Evolutionary conservation across 2,329 filamentous ascomycete genomes (phyloP), one percentile per base, ranked within the genome.

Genomic region (Epichloe coenophiala): DNA sequence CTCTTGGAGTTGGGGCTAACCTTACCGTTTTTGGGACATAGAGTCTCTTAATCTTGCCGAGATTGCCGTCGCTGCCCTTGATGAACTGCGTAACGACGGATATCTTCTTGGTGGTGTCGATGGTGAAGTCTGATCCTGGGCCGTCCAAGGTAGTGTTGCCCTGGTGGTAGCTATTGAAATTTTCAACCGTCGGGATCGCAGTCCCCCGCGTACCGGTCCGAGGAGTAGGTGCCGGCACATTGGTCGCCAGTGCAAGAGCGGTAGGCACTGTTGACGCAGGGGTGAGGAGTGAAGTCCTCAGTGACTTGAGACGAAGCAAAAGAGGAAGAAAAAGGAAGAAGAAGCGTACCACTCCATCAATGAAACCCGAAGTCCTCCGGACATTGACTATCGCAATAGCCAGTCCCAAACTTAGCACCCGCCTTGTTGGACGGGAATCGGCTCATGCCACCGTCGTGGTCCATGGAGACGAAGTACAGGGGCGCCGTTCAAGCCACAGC

Each of bases 161-260:
- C 71, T 78, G 72, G 62, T 81, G 81, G 76, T 77, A 86, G 39
- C 74, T 63, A 74, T 84, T 84, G 74, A 82, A 84, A 64, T 21
- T 84, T 82, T 60, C 83, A 86, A 40, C 82, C 82, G 59, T 84
- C 80, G 54, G 80, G 78, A 63, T 86, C 83, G 63, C 83, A 86
- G 52, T 75, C 66, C 49, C 81, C 81, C 27, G 60, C 68, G 61
- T 84, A 84, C 55, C 81, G 78, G 58, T 73, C 66, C 47, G 21
- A 23, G 21, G 57, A 69, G 59, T 75, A 77, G 37, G 74, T 72
- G 52, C 74, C 79, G 52, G 78, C 78, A 57, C 77, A 81, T 5
- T 53, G 52, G 54, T 75, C 65, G 19, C 71, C 70, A 0, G 62
- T 61, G 70, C 80, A 84, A 51, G 72, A 69, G 50, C 64, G 63